Conservation (phyloP, 257 asterid species). For the Verbena officinalis region DNA sequence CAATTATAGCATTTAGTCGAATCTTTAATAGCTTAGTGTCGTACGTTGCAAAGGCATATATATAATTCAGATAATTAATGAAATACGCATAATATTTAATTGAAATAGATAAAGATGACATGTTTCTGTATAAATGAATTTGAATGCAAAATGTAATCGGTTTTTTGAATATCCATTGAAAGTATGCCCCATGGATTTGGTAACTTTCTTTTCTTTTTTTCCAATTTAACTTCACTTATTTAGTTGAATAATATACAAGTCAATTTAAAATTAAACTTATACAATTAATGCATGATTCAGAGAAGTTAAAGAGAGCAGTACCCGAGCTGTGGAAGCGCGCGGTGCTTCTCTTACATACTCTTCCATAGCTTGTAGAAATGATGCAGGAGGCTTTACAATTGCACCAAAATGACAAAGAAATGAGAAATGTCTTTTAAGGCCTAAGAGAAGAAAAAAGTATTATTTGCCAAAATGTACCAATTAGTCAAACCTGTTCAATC, state of each 20-base stretch:
- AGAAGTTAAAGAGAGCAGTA: slow-evolving; percentile 35
- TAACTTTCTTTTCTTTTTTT: too few relatives aligned
- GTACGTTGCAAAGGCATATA: too few relatives aligned
- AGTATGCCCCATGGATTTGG: too few relatives aligned
- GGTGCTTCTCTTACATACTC: slow-evolving; percentile 97
- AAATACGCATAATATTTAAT: too few relatives aligned
- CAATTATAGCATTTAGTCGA: not conserved
- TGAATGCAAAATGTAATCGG: too few relatives aligned
- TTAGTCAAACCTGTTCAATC: slow-evolving; percentile 84
- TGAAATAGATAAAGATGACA: too few relatives aligned
- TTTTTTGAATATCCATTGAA: too few relatives aligned
- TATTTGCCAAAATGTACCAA: slow-evolving; percentile 8
- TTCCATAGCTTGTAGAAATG: slow-evolving; percentile 97
- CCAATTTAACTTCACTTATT: not conserved
- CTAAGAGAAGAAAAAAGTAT: not conserved
- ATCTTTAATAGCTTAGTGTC: not conserved
- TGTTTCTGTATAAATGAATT: too few relatives aligned
- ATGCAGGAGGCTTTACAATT: slow-evolving; percentile 83
- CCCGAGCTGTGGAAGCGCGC: slow-evolving; percentile 77
- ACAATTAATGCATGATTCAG: not conserved
- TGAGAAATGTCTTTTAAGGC: slow-evolving; percentile 28
- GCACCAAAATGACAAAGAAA: slow-evolving; percentile 21
- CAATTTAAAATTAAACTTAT: too few relatives aligned
- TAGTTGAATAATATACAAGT: too few relatives aligned
- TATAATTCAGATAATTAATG: too few relatives aligned